These are phyloP conservation scores for Apiospora phragmitis DNA, from an alignment of 2,329 filamentous ascomycete species.

Conservation along the genomic window DNA sequence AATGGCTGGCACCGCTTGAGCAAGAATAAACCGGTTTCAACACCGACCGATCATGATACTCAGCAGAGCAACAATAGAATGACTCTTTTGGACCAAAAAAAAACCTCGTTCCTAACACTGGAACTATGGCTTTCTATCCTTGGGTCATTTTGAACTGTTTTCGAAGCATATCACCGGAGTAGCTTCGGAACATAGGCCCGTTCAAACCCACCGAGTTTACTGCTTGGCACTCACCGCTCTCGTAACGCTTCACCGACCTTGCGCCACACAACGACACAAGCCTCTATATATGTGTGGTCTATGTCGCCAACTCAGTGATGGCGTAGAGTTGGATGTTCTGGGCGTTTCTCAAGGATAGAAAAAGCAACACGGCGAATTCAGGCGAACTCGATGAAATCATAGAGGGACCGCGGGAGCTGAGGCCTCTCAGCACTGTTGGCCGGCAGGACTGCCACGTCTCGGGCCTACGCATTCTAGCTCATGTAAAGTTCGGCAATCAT, in stretches of 20 bases:
- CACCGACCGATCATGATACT: no score
- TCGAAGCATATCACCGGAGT: not conserved
- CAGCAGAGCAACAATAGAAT: no score
- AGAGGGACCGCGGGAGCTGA: not conserved
- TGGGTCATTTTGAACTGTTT: not conserved
- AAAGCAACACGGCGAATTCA: not conserved
- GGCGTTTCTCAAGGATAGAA: not conserved
- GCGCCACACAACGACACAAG: not conserved
- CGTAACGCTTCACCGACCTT: not conserved
- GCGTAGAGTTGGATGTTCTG: not conserved
- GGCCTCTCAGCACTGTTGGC: slow-evolving; percentile 1
- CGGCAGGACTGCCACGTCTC: not conserved
- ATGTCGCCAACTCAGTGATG: not conserved
- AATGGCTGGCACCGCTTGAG: not conserved
- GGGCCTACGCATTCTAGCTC: not conserved
- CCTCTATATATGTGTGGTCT: not conserved
- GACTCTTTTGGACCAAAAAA: no score
- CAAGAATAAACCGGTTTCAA: no score
- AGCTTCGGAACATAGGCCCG: not conserved
- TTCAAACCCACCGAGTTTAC: not conserved
- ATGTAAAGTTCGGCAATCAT: not conserved
- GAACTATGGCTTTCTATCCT: no score
- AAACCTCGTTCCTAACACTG: no score
- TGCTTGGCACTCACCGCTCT: not conserved
- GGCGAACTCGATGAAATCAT: not conserved